Evolutionary conservation across 169 alveolate species (phyloP).

Genomic region (Plasmodium gonderi): DNA sequence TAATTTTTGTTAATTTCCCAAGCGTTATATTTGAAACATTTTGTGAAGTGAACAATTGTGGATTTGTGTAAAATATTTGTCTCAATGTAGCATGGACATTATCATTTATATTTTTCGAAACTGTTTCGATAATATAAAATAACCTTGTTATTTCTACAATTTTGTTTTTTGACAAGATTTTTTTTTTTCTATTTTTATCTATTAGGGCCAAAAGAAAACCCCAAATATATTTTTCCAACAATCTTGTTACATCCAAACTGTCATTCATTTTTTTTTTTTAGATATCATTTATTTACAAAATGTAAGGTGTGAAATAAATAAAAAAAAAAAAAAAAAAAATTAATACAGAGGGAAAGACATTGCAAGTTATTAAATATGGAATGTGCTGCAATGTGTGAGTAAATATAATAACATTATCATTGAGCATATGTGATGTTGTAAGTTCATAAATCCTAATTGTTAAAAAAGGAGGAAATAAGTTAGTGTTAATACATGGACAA

Average conservation of each 20-base stretch:
- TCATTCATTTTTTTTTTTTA: neutral
- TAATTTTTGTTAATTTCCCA: conserved; percentile 74
- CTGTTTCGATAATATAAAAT: conserved; percentile 40
- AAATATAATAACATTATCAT: neutral
- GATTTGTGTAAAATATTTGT: conserved; percentile 77
- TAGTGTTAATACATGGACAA: neutral
- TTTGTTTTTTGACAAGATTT: conserved; percentile 26
- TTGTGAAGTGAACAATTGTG: conserved; percentile 73
- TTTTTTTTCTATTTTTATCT: conserved; percentile 40
- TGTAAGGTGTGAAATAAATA: neutral
- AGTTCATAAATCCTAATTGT: neutral
- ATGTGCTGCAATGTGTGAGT: neutral
- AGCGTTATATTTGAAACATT: conserved; percentile 63
- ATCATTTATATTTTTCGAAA: conserved; percentile 21
- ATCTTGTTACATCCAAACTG: conserved; percentile 10
- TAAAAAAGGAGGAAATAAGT: neutral
- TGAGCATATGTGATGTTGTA: neutral
- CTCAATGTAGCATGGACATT: conserved; percentile 72
- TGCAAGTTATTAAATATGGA: neutral
- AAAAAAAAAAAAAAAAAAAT: no score
- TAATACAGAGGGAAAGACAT: no score
- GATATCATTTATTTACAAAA: neutral
- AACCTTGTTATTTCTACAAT: conserved; percentile 56
- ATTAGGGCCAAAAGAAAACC: conserved; percentile 20
- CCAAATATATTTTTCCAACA: conserved; percentile 31